phyloP scores from a whole-genome alignment of 2,329 filamentous ascomycete species.

The Pestalotiopsis sp. region DNA sequence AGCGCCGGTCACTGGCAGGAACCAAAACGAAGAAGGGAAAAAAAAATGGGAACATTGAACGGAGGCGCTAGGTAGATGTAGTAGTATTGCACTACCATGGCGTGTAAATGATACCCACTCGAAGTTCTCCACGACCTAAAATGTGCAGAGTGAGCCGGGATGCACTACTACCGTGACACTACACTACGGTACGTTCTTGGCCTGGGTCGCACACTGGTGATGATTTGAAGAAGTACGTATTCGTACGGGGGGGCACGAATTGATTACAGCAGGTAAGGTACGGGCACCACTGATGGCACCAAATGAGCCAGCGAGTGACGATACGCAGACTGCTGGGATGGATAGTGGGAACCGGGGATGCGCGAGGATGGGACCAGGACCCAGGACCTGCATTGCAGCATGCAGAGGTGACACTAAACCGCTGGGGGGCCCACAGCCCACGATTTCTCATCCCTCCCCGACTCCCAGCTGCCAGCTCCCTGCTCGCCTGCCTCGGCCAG shows the following conservation, averaged over 20 bases:
- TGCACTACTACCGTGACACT: neutral
- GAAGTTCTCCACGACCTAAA: neutral
- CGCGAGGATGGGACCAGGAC: neutral
- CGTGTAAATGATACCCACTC: neutral
- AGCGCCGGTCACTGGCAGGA: neutral
- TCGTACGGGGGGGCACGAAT: neutral
- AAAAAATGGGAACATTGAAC: neutral
- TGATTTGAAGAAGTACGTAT: neutral
- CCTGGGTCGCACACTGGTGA: neutral
- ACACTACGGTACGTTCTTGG: neutral
- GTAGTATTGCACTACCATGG: neutral
- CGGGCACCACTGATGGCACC: neutral
- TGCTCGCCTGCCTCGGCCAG: neutral
- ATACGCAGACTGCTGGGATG: neutral
- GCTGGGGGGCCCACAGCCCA: neutral
- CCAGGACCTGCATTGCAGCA: neutral
- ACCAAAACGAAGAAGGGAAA: neutral
- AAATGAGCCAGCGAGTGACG: neutral
- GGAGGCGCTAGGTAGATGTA: neutral
- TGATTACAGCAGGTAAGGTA: neutral
- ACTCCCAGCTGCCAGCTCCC: neutral
- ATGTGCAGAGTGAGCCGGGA: neutral
- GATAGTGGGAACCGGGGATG: neutral
- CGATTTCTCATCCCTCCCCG: neutral
- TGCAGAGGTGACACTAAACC: neutral